phyloP scores from a whole-genome alignment of 164 flowering plant genomes.

The Kalanchoe fedtschenkoi region DNA sequence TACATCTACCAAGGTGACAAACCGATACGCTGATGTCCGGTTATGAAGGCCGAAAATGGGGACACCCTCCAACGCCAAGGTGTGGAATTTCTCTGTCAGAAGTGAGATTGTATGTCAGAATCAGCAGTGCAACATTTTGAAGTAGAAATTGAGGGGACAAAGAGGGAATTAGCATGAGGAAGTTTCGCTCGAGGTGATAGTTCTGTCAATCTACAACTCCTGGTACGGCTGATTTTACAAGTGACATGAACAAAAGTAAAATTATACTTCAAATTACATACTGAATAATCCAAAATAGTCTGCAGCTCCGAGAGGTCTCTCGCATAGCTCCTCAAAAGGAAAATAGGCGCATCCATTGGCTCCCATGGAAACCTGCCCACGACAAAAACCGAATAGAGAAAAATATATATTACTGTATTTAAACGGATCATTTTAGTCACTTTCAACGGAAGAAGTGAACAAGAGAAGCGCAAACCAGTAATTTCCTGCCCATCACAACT shows the following conservation, averaged over 20 bases:
- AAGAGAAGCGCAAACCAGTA: conserved; percentile 37
- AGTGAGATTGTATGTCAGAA: background rate
- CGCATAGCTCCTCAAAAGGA: conserved; percentile 85
- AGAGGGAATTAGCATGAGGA: background rate
- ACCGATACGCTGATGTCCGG: conserved; percentile 86
- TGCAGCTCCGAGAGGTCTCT: conserved; percentile 94
- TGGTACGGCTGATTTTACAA: background rate
- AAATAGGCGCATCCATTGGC: conserved; percentile 94
- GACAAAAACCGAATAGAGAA: background rate
- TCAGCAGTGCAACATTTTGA: background rate
- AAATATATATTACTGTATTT: background rate
- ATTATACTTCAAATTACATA: conserved; percentile 28
- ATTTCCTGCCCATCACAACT: conserved; percentile 90
- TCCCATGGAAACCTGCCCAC: conserved; percentile 72
- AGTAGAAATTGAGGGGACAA: background rate
- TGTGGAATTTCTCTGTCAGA: conserved; percentile 71
- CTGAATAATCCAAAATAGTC: conserved; percentile 93
- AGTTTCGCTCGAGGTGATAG: background rate
- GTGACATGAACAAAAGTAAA: background rate
- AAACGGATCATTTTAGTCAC: background rate
- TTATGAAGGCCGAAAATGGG: conserved; percentile 81
- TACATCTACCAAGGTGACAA: conserved; percentile 95
- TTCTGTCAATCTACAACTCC: background rate
- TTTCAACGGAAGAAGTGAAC: background rate
- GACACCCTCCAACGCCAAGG: conserved; percentile 81